These are phyloP conservation scores for Sporothrix humicola DNA, from an alignment of 2,329 filamentous ascomycete species.

Conservation along the genomic window DNA sequence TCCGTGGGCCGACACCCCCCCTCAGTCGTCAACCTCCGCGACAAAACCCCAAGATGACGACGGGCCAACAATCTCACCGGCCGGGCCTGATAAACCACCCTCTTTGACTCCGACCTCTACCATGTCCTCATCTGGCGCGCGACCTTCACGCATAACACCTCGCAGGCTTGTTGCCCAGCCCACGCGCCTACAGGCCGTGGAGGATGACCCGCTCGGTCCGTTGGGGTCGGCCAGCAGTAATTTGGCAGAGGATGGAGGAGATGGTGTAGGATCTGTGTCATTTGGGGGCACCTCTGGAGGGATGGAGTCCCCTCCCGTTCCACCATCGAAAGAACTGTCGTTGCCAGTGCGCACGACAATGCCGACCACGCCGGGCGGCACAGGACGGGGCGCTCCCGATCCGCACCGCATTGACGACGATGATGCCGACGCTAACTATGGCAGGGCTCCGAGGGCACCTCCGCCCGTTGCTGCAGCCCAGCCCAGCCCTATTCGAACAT, in stretches of 20 bases:
- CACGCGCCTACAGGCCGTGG: slow-evolving; percentile 77
- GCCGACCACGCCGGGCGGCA: slow-evolving; percentile 47
- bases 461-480: slow-evolving; percentile 66
- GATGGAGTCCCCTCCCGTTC: slow-evolving; percentile 63
- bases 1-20: slow-evolving; percentile 58
- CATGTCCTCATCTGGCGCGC: slow-evolving; percentile 44
- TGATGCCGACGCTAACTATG: slow-evolving; percentile 62
- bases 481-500: slow-evolving; percentile 57
- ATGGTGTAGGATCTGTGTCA: slow-evolving; percentile 6
- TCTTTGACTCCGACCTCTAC: slow-evolving; percentile 40
- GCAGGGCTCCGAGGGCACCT: slow-evolving; percentile 66
- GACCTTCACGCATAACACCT: slow-evolving; percentile 55
- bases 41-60: slow-evolving; percentile 32
- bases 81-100: slow-evolving; percentile 41
- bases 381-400: slow-evolving; percentile 54
- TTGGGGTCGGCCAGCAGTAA: slow-evolving; percentile 63
- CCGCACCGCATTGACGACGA: slow-evolving; percentile 74
- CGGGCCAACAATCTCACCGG: slow-evolving; percentile 43
- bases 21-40: slow-evolving; percentile 37
- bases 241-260: slow-evolving; percentile 38
- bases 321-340: slow-evolving; percentile 69
- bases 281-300: slow-evolving; percentile 20
- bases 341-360: slow-evolving; percentile 66
- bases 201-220: slow-evolving; percentile 76
- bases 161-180: slow-evolving; percentile 74